Evolutionary conservation across 2,329 filamentous ascomycete species (phyloP).

Genomic region (Pseudogymnoascus sp.): DNA sequence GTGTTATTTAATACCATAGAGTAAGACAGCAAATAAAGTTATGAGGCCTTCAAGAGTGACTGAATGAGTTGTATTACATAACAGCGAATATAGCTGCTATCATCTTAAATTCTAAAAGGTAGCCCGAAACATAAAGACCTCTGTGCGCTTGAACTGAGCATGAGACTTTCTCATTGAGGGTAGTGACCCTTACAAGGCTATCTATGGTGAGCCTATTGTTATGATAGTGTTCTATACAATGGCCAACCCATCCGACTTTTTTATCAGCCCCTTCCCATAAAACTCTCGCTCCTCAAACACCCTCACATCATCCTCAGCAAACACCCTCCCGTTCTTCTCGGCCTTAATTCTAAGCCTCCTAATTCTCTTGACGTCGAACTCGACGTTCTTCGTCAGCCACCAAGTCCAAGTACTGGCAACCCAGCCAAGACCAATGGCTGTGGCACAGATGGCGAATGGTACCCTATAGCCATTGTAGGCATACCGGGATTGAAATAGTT

Average conservation of each 20-base stretch:
- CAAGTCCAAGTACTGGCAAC: conserved; percentile 35
- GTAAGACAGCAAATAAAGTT: neutral
- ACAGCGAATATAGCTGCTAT: neutral
- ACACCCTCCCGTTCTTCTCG: conserved; percentile 24
- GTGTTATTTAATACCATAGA: neutral
- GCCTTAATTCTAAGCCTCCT: conserved; percentile 26
- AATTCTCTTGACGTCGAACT: conserved; percentile 32
- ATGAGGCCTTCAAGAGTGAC: neutral
- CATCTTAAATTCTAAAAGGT: neutral
- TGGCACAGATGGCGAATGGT: conserved; percentile 32
- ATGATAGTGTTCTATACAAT: neutral
- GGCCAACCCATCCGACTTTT: neutral
- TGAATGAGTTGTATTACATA: neutral
- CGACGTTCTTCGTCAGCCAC: conserved; percentile 36
- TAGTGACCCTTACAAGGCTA: neutral
- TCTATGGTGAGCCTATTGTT: neutral
- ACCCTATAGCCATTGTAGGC: conserved; percentile 35
- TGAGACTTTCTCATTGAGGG: neutral
- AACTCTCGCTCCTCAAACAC: conserved; percentile 21
- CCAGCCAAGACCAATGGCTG: conserved; percentile 30
- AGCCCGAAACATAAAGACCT: neutral
- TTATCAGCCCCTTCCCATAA: conserved; percentile 12
- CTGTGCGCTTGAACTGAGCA: neutral
- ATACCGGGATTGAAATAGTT: conserved; percentile 37
- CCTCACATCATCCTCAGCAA: conserved; percentile 27